Evolutionary conservation across 1,284 basidiomycete species (phyloP), one percentile per base, ranked within the genome.

Genomic region (Ceratorhiza oryzae-sativae): DNA sequence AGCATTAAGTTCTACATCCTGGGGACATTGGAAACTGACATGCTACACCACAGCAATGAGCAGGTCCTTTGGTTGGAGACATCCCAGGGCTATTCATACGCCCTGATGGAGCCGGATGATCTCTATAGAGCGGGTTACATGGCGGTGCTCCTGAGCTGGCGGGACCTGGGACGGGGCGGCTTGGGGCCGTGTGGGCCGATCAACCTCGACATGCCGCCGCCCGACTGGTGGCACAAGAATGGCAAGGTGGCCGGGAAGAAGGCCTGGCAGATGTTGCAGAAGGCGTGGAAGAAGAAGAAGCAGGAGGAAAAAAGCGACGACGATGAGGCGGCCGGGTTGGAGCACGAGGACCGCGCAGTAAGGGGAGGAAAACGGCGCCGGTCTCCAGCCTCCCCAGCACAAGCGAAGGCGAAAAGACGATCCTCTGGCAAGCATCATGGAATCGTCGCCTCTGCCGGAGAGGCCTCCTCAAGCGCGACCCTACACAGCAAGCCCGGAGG

Each of bases 81-180:
- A 15, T 6, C 20, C 2, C 25, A 32, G 6, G 32, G 32, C 5
- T 34, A 34, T 15, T 13, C 27, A 25, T 59, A 59, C 18, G 56
- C 56, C 8, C 36, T 59, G 56, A 9, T 59, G 30, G 56, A 59
- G 56, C 56, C 56, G 3, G 56, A 13, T 20, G 30, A 34, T n/a
- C 3, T 9, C 30, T 2, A 34, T 34, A 13, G 30, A 32, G n/a
- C 25, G 10, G 20, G 30, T 2, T 36, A 6, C 2, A 18, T 32
- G 32, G 25, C 36, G 27, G 32, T 36, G 13, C n/a, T 3, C 12
- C 36, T 32, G 15, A 39, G 36, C 36, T 39, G 36, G 36, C 6
- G 36, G 13, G 8, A 6, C 6, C 36, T 6, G 36, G 36, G 36
- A 39, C 36, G 36, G 36, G 36, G 13, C 36, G 56, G 56, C 20